These are phyloP conservation scores for Silene latifolia DNA, from an alignment of 148 eudicot genomes.

Conservation along the genomic window DNA sequence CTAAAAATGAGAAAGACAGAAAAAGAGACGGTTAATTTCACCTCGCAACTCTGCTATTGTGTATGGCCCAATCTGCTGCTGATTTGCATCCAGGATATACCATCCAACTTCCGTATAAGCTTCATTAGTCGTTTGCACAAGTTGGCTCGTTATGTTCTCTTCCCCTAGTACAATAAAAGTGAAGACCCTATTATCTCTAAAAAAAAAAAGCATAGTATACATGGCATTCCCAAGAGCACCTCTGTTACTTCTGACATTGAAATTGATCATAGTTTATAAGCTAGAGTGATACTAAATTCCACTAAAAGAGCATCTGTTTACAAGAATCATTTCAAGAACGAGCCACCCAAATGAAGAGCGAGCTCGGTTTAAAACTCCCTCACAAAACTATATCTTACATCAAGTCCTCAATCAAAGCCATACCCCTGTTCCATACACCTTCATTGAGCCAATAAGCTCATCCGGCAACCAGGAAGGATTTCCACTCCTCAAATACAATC, in stretches of 20 bases:
- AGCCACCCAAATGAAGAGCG: background rate
- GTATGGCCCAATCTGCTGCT: conserved; percentile 82
- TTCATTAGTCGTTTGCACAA: conserved; percentile 29
- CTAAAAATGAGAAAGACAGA: conserved; percentile 40
- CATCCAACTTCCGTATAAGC: conserved; percentile 59
- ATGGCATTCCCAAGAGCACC: background rate
- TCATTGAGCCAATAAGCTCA: background rate
- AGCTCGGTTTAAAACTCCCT: background rate
- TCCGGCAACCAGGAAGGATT: background rate
- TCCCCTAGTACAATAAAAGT: conserved; percentile 18
- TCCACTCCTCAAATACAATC: background rate
- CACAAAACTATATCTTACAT: no score
- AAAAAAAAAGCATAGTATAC: background rate
- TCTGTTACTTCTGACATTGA: background rate
- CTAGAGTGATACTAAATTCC: background rate
- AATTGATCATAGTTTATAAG: background rate
- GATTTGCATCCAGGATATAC: conserved; percentile 70
- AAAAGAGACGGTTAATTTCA: conserved; percentile 36
- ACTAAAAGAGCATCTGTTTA: background rate
- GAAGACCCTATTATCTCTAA: background rate
- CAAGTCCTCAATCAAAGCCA: background rate
- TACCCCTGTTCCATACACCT: background rate
- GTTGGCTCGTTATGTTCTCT: conserved; percentile 4
- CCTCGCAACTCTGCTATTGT: conserved; percentile 67
- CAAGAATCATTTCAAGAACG: background rate